Base-by-base conservation (phyloP, 192 early-diverging fungal species). In the Rhizoclosmatium sp. region DNA sequence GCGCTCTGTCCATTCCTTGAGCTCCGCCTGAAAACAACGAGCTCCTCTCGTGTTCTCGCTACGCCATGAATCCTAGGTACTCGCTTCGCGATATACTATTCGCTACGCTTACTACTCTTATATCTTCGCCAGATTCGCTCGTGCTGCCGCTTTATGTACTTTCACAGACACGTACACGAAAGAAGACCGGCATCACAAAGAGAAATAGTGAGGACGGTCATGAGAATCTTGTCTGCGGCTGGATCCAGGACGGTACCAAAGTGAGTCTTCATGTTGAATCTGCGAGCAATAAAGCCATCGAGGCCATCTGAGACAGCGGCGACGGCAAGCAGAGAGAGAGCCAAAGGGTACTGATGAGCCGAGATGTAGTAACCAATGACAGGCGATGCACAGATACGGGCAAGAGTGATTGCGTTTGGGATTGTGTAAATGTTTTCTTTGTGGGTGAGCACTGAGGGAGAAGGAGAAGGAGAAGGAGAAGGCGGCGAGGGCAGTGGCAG, bases 211-310 rank as follows among this genome's bases (percentile, higher is more conserved):
- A 99, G 74, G 19, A 93, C 90, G 0, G 96, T 97, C 95, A 97
- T 97, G 19, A 97, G 80, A 2, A 92, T 88, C 81, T 97, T 99
- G 84, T 99, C 97, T 19, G 96, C 96, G 9, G 92, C 92, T 3
- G 97, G 97, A 82, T 99, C 96, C 47, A 97, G 88, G 40, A 95
- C 94, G 3, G 93, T 93, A 10, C 96, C 96, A 46, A 96, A 85
- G 59, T 94, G 88, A 23, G 95, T 95, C 79, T 90, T 89, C 92
- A 95, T 91, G 51, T 95, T 94, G 82, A 90, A 97, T 59, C 87
- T 82, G 39, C 97, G 88, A 10, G 96, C 96, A 80, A 99, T 94
- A 71, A 85, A 96, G 42, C 96, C 96, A 82, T 97, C 96, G 21
- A 92, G 87, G 73, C 92, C 86, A 86, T 99, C 97, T 0, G 97